phyloP scores from a whole-genome alignment of 345 rosid species.

The Eucalyptus cloeziana region DNA sequence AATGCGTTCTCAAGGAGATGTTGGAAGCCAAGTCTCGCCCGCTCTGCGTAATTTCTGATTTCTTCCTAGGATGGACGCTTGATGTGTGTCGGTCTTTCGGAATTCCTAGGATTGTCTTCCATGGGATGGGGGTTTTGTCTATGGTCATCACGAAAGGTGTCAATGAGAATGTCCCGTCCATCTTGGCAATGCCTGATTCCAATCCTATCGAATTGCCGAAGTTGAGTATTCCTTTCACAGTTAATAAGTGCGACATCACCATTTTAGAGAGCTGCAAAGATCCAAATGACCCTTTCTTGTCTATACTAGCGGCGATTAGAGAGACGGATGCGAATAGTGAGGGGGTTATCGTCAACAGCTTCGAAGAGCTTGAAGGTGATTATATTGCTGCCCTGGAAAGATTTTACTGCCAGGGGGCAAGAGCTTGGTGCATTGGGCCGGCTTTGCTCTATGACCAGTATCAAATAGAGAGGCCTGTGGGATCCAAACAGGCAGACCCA shows the following conservation, averaged over 20 bases:
- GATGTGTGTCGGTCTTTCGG: background rate
- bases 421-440: constrained; percentile 1
- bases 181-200: background rate
- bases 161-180: background rate
- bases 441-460: background rate
- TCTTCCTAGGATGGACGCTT: constrained; percentile 7
- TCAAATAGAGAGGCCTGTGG: background rate
- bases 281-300: background rate
- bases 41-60: constrained; percentile 10
- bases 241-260: constrained; percentile 1
- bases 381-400: background rate
- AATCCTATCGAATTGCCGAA: background rate
- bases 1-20: background rate
- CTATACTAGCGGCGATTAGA: background rate
- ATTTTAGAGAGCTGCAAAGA: background rate
- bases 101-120: constrained; percentile 13
- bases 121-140: constrained; percentile 2
- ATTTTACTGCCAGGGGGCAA: background rate
- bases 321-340: background rate
- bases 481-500: background rate
- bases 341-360: constrained; percentile 10
- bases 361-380: constrained; percentile 12
- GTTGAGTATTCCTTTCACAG: background rate
- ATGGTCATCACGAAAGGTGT: background rate
- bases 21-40: background rate